Evolutionary conservation across 768 basidiomycete genomes (phyloP).

Genomic region (Russula lepida): DNA sequence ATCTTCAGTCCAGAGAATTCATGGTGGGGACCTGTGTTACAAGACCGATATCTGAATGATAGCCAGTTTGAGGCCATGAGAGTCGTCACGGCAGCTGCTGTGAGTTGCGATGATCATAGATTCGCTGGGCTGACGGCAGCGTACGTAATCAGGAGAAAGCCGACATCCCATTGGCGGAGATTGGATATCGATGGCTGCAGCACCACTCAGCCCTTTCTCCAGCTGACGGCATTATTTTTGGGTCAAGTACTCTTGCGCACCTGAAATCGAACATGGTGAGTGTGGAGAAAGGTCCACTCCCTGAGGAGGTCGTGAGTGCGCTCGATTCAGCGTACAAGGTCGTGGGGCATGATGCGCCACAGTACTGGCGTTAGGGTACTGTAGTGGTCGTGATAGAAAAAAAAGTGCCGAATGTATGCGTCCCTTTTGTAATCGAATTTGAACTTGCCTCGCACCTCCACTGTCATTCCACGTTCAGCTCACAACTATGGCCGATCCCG

Average conservation of each 20-base stretch:
- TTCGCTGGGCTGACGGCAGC: not conserved
- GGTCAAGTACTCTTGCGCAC: not conserved
- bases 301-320: not conserved
- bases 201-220: not conserved
- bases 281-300: not conserved
- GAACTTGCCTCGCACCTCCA: not conserved
- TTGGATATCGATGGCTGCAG: not conserved
- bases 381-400: not conserved
- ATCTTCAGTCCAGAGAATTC: not conserved
- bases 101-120: not conserved
- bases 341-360: not conserved
- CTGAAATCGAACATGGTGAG: not conserved
- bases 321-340: not conserved
- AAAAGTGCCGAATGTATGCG: not conserved
- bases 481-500: conserved; percentile 13
- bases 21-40: not conserved
- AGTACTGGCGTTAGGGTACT: not conserved
- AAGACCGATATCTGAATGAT: not conserved
- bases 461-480: not conserved
- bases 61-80: not conserved
- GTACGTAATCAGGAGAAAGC: not conserved
- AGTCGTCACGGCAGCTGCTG: not conserved
- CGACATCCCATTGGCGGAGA: not conserved
- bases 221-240: not conserved
- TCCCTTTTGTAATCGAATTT: not conserved